Evolutionary conservation across 345 rosid genomes (phyloP).

Genomic region (Lepidium didymum): DNA sequence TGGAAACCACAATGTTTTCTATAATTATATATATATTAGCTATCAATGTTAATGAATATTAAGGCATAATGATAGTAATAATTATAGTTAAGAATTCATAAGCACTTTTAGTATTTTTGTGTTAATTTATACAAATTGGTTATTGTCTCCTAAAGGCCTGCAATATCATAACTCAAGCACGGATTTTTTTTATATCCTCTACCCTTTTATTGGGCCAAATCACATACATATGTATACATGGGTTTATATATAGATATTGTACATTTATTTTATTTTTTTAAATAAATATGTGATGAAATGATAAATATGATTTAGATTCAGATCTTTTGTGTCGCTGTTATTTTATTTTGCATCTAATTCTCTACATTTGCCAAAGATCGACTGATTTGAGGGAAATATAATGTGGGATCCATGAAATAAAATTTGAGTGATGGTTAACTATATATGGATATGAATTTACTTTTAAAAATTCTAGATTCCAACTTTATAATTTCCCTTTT

Average conservation of each 20-base stretch:
- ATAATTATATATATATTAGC: no score
- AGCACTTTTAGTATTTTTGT: background rate
- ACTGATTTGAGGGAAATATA: constrained; percentile 9
- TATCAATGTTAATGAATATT: background rate
- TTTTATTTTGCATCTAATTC: constrained; percentile 11
- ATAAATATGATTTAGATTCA: background rate
- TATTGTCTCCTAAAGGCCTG: constrained; percentile 23
- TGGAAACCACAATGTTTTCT: no score
- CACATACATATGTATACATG: background rate
- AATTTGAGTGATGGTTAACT: constrained; percentile 3
- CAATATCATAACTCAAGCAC: constrained; percentile 1
- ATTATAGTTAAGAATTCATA: background rate
- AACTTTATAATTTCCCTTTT: background rate
- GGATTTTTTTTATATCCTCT: background rate
- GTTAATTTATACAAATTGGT: background rate
- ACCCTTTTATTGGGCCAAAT: background rate
- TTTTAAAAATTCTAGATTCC: background rate
- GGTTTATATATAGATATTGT: background rate
- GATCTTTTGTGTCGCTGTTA: background rate
- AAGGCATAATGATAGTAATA: background rate
- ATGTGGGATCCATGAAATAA: constrained; percentile 20
- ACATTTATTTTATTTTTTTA: background rate
- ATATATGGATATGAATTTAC: background rate
- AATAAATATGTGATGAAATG: background rate
- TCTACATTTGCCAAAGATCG: constrained; percentile 15